phyloP scores from a whole-genome alignment of 2,329 filamentous ascomycete genomes.

The Fusarium sp. region DNA sequence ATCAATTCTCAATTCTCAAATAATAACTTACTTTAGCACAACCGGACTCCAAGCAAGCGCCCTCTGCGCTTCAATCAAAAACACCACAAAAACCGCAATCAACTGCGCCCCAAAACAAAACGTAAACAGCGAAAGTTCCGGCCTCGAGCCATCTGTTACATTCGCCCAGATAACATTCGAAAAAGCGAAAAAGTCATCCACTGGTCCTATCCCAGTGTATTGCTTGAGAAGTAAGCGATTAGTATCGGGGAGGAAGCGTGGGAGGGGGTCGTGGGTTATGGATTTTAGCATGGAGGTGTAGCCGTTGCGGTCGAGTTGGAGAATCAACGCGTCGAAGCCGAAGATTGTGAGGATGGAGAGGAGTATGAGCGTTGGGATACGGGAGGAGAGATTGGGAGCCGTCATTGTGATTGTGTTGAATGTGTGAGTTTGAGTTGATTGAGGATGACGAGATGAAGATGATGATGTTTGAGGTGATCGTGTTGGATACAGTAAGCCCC shows the following conservation, averaged over 20 bases:
- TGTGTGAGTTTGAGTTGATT: background rate
- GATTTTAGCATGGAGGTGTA: constrained; percentile 13
- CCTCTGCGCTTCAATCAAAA: constrained; percentile 36
- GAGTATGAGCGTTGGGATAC: constrained; percentile 21
- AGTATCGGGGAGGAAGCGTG: constrained; percentile 35
- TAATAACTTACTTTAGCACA: constrained; percentile 35
- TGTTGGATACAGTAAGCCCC: constrained; percentile 6
- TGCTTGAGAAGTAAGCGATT: constrained; percentile 25
- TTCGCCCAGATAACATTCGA: constrained; percentile 38
- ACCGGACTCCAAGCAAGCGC: constrained; percentile 8
- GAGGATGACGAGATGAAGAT: background rate
- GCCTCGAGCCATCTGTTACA: constrained; percentile 36
- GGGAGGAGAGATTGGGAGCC: constrained; percentile 4
- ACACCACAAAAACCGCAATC: constrained; percentile 26
- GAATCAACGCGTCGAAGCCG: constrained; percentile 32
- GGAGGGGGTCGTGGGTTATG: constrained; percentile 24
- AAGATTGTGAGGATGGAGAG: constrained; percentile 31
- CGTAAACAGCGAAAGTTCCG: constrained; percentile 33
- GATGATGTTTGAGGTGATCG: background rate
- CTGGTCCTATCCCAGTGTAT: constrained; percentile 25
- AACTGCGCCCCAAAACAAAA: constrained; percentile 40
- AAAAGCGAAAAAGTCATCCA: constrained; percentile 32
- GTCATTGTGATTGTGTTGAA: background rate
- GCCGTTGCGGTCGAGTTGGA: constrained; percentile 40
- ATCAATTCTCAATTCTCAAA: background rate